phyloP scores from a whole-genome alignment of 257 asterid species.

The Capsicum rhomboideum region DNA sequence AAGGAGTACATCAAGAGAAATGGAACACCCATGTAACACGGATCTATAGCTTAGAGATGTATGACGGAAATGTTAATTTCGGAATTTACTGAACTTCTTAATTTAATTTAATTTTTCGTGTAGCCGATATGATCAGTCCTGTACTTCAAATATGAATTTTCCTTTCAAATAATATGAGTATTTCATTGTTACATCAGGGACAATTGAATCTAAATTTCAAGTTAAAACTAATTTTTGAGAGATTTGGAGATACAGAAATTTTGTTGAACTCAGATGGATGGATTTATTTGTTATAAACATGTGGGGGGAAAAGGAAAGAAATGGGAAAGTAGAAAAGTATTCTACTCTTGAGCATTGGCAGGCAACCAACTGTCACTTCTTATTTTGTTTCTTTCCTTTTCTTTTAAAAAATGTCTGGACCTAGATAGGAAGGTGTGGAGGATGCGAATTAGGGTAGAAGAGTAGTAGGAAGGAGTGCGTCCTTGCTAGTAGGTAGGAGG shows the following conservation, averaged over 20 bases:
- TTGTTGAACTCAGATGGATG: neutral
- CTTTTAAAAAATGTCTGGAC: neutral
- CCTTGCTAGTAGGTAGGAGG: too few species aligned
- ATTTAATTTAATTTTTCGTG: neutral
- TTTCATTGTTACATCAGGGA: neutral
- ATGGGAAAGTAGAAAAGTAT: neutral
- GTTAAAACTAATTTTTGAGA: neutral
- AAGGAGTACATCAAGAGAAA: neutral
- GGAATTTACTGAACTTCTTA: neutral
- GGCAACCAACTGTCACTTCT: neutral
- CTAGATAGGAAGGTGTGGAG: too few species aligned
- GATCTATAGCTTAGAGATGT: neutral
- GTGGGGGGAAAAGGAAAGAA: neutral
- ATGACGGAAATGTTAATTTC: neutral
- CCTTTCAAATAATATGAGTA: neutral
- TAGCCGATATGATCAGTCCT: neutral
- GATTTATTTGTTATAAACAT: neutral
- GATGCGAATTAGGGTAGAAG: too few species aligned
- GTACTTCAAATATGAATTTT: neutral
- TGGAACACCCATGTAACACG: neutral
- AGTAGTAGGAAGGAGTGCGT: too few species aligned
- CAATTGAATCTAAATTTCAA: neutral
- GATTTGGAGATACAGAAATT: neutral
- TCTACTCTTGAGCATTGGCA: neutral
- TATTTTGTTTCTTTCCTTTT: neutral